Conservation (phyloP, 2,329 filamentous ascomycete genomes). For the Fusarium haematococcum region DNA sequence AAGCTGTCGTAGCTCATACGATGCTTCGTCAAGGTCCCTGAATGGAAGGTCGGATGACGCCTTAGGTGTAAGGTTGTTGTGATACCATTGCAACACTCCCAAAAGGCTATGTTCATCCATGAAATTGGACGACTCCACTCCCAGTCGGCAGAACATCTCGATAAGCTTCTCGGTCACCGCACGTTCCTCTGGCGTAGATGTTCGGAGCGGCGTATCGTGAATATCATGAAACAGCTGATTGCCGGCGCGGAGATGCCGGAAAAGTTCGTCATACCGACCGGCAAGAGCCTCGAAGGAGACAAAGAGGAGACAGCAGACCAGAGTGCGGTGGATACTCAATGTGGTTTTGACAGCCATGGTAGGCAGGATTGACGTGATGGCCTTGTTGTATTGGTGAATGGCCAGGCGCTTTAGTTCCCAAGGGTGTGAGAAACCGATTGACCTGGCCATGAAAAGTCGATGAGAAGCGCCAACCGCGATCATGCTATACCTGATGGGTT, state of each 20-base stretch:
- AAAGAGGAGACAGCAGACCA: not conserved
- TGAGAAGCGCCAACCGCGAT: constrained; percentile 11
- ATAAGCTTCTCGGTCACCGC: not conserved
- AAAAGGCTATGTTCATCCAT: not conserved
- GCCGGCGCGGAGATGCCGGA: not conserved
- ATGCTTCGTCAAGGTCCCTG: not conserved
- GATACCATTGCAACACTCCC: not conserved
- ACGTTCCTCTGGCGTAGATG: not conserved
- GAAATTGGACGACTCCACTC: not conserved
- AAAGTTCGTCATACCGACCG: not conserved
- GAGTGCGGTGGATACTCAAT: not conserved
- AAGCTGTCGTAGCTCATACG: not conserved
- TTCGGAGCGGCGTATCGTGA: not conserved
- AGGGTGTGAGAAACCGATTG: not conserved
- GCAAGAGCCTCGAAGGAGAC: not conserved
- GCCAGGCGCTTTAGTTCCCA: not conserved
- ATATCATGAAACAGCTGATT: not conserved
- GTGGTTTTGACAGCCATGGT: not conserved
- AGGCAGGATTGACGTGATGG: not conserved
- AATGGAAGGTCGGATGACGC: not conserved
- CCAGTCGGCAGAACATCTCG: not conserved
- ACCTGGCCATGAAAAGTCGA: constrained; percentile 9
- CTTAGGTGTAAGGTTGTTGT: not conserved
- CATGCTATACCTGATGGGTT: constrained; percentile 10
- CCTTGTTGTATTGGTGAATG: not conserved